Base-by-base conservation (phyloP, 176 grass and related monocot species). In the Elaeis guineensis region DNA sequence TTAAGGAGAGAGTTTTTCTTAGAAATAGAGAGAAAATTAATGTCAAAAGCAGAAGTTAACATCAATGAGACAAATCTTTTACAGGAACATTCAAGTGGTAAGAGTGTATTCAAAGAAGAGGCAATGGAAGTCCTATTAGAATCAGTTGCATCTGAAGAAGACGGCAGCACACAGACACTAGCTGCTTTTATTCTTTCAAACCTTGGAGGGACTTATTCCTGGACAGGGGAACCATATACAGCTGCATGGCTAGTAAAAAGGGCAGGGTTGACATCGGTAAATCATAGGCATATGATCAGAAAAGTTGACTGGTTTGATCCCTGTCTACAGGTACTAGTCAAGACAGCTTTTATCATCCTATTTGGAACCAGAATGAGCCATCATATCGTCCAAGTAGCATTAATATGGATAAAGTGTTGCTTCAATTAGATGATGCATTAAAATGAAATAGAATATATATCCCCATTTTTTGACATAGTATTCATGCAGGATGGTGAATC, bases 131-230 rank as follows among this genome's bases (percentile, higher is more conserved):
- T 91, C 55, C 73, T 97, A 35, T 49, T 97, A 61, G 87, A 83
- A 21, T 69, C 87, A 62, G 21, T 91, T 55, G 81, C 75, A 23
- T 82, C 66, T 63, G 78, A 75, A 65, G 79, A 83, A 61, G 78
- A 85, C 59, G 64, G 48, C 57, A 84, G 55, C 17, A 73, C 70
- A 51, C 93, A 91, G 72, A 85, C 86, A 58, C 49, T 97, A 77
- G 56, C 87, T 74, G 84, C 87, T 65, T 70, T 70, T 60, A 80
- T 80, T 73, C 72, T 97, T 66, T 82, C 84, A 61, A 97, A 91
- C 25, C 75, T 97, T 50, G 84, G 86, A 52, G 93, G 93, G 51
- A 97, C 87, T 77, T 85, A 89, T 63, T 97, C 93, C 21, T 97
- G 93, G 93, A 74, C 78, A 64, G 93, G 93, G 53, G 87, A 97